Base-by-base conservation (phyloP, 2,329 filamentous ascomycete species). In the Trichoderma semiorbis region DNA sequence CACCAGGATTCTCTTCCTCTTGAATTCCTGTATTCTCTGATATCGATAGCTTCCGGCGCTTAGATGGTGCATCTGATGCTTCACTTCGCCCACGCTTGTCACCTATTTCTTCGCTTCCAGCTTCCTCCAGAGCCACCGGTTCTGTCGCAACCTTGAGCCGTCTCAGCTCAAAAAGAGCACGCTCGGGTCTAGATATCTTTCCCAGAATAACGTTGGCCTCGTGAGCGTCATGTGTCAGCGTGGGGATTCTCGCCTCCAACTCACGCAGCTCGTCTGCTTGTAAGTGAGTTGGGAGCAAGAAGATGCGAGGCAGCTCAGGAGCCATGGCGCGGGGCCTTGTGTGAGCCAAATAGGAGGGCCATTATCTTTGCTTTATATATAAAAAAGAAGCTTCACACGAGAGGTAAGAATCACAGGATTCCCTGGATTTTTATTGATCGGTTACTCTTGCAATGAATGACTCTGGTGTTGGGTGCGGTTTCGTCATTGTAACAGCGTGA, bases 131-230 rank as follows among this genome's bases (percentile, higher is more conserved):
- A n/a, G 32, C 28, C 28, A 77, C 28, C 7, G 78, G 88, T 69
- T 88, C 84, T 0, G 90, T 89, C 53, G 81, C 79, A 3, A 97
- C 75, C 16, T 89, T 90, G 60, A 89, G 86, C 7, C 88, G 86
- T 68, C 93, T 87, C 73, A 98, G 83, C 81, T 98, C 95, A 76
- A 97, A 90, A 61, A 88, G 85, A 1, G 93, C 93, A 21, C 95
- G 87, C 76, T 89, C 87, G 74, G 88, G 90, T 70, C 89, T 91
- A 0, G 85, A 85, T 39, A 97, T 86, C 75, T 90, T 93, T 2
- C 92, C 94, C 34, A 98, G 79, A 2, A 97, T 85, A 3, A 98
- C 80, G 5, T 88, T 85, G 1, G 94, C 94, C 79, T 95, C 92
- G 16, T 85, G 84, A 67, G 92, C 84, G 79, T 95, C 88, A 72